Evolutionary conservation across 805 yeast genomes (phyloP).

Genomic region (Teunomyces kruisii): DNA sequence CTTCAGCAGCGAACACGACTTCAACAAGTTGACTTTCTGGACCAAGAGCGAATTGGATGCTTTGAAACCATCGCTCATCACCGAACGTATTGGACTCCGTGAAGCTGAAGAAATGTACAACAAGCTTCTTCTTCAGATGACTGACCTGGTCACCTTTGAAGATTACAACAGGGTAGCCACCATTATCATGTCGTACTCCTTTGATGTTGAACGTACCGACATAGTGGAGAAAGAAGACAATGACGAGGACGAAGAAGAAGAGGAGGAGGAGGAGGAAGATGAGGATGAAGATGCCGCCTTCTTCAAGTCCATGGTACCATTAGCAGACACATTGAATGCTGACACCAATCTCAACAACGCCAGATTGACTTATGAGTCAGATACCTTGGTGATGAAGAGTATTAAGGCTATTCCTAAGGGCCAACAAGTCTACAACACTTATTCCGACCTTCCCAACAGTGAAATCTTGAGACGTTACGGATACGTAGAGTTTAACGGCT

Average conservation of each 20-base stretch:
- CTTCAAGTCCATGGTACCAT: conserved; percentile 84
- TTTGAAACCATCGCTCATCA: conserved; percentile 69
- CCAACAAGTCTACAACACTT: conserved; percentile 82
- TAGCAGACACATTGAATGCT: conserved; percentile 89
- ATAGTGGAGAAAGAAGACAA: conserved; percentile 22
- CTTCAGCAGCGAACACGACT: conserved; percentile 25
- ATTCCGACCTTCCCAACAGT: conserved; percentile 89
- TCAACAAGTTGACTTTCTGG: conserved; percentile 84
- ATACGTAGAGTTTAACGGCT: conserved; percentile 73
- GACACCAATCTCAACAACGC: conserved; percentile 80
- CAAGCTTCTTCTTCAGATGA: conserved; percentile 40
- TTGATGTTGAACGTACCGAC: conserved; percentile 63
- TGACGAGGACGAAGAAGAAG: conserved; percentile 30
- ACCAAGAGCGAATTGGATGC: conserved; percentile 50
- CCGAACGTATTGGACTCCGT: conserved; percentile 68
- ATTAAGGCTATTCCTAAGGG: conserved; percentile 57
- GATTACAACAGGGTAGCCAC: conserved; percentile 75
- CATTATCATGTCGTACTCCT: conserved; percentile 83
- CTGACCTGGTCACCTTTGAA: conserved; percentile 41
- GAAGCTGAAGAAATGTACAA: conserved; percentile 62
- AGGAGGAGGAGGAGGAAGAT: conserved; percentile 23
- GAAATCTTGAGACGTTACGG: conserved; percentile 91
- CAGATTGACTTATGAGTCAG: conserved; percentile 52
- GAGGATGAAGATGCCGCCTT: conserved; percentile 11
- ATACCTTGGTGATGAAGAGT: conserved; percentile 67